phyloP scores from a whole-genome alignment of 2,329 filamentous ascomycete genomes.

The Nigrospora oryzae region DNA sequence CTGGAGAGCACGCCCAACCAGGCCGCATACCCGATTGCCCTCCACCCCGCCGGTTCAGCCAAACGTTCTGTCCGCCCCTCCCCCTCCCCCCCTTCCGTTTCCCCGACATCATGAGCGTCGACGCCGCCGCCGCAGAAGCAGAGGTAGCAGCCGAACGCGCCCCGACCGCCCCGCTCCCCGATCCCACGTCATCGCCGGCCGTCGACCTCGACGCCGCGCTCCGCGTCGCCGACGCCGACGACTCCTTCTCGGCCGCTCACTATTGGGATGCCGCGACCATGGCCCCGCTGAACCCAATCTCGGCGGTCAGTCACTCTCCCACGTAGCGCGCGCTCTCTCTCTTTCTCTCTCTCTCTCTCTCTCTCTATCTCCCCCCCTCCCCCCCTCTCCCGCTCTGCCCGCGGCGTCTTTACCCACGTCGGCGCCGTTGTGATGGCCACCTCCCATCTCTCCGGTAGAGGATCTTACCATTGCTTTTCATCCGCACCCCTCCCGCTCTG shows the following conservation, averaged over 20 bases:
- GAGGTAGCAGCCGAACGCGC: not conserved
- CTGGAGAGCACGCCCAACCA: too few relatives aligned
- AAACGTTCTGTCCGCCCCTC: too few relatives aligned
- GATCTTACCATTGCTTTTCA: not conserved
- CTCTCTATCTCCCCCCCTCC: too few relatives aligned
- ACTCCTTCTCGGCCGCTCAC: slow-evolving; percentile 25
- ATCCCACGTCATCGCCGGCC: slow-evolving; percentile 1
- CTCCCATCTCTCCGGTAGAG: too few relatives aligned
- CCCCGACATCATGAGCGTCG: too few relatives aligned
- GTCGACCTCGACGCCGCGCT: slow-evolving; percentile 5
- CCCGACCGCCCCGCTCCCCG: too few relatives aligned
- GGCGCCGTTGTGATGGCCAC: too few relatives aligned
- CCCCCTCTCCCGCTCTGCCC: too few relatives aligned
- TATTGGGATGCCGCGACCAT: slow-evolving; percentile 52
- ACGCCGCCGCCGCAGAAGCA: not conserved
- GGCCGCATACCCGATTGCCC: too few relatives aligned
- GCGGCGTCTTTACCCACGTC: too few relatives aligned
- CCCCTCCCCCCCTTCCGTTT: too few relatives aligned
- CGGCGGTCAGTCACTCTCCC: slow-evolving; percentile 35
- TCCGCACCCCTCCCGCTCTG: not conserved
- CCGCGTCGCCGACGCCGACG: slow-evolving; percentile 4
- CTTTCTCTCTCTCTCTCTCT: not conserved
- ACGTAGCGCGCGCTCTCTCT: not conserved
- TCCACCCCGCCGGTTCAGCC: too few relatives aligned
- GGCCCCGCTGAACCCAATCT: slow-evolving; percentile 45